Conservation (phyloP, 2,329 filamentous ascomycete genomes). For the Leptographium radiaticola region DNA sequence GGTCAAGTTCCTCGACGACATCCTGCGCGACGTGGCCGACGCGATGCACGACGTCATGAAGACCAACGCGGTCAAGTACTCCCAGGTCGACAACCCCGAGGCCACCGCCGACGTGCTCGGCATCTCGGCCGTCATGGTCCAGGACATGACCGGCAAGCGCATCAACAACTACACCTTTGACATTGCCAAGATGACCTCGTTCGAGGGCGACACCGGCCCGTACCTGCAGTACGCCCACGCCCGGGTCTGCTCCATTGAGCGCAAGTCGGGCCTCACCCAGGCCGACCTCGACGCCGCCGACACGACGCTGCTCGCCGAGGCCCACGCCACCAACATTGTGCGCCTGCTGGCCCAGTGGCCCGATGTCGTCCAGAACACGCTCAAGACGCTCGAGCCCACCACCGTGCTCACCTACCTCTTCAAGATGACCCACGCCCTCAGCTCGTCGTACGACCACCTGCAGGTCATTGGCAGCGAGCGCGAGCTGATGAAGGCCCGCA, state of each 20-base stretch:
- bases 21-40: slow-evolving; percentile 68
- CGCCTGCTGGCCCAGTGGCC: slow-evolving; percentile 74
- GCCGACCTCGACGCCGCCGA: slow-evolving; percentile 52
- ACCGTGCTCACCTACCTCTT: slow-evolving; percentile 52
- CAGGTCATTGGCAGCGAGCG: slow-evolving; percentile 69
- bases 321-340: slow-evolving; percentile 60
- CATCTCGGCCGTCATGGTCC: slow-evolving; percentile 92
- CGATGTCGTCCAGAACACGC: slow-evolving; percentile 69
- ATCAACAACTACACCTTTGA: slow-evolving; percentile 62
- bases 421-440: slow-evolving; percentile 73
- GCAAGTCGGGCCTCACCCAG: slow-evolving; percentile 37
- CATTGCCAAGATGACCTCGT: slow-evolving; percentile 69
- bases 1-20: slow-evolving; percentile 62
- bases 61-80: slow-evolving; percentile 81
- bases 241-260: slow-evolving; percentile 52
- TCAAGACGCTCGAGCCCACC: slow-evolving; percentile 65
- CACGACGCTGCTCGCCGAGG: slow-evolving; percentile 54
- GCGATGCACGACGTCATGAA: slow-evolving; percentile 98
- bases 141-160: slow-evolving; percentile 87
- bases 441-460: slow-evolving; percentile 69
- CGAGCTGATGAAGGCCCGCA: slow-evolving; percentile 56
- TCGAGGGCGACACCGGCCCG: slow-evolving; percentile 74
- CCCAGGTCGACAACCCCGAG: slow-evolving; percentile 73
- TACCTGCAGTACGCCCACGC: slow-evolving; percentile 77
- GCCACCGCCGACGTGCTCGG: slow-evolving; percentile 77